These are phyloP conservation scores for Diaporthe amygdali DNA, from an alignment of 2,329 filamentous ascomycete species.

Conservation along the genomic window DNA sequence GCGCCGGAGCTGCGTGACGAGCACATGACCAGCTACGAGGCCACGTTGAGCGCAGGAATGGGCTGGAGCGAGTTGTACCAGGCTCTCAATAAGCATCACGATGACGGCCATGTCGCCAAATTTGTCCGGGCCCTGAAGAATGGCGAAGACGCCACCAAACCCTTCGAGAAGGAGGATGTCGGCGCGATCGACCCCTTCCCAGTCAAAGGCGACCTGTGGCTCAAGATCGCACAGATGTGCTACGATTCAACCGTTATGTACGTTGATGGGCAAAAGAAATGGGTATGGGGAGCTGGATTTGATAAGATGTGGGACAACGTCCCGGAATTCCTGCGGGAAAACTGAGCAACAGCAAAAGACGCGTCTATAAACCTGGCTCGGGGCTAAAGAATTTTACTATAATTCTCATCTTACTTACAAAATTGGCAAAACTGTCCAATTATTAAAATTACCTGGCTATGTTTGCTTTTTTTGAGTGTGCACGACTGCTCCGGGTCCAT, in stretches of 20 bases:
- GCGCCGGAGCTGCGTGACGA: conserved; percentile 42
- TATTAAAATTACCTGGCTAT: no score
- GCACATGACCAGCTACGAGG: conserved; percentile 28
- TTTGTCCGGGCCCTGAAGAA: conserved; percentile 39
- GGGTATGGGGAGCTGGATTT: no score
- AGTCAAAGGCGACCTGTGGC: conserved; percentile 58
- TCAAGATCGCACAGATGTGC: background rate
- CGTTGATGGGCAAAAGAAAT: no score
- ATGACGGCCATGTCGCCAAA: conserved; percentile 42
- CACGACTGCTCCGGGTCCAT: no score
- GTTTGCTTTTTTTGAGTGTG: no score
- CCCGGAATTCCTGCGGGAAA: no score
- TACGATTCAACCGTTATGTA: background rate
- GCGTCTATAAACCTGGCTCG: no score
- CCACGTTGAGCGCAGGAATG: conserved; percentile 24
- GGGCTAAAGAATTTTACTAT: no score
- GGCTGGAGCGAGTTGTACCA: conserved; percentile 35
- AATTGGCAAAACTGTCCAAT: no score
- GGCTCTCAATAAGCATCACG: conserved; percentile 31
- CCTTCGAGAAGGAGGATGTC: conserved; percentile 26
- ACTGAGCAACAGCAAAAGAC: no score
- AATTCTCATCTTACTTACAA: no score
- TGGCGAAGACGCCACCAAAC: conserved; percentile 30
- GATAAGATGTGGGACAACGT: no score
- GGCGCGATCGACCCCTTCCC: conserved; percentile 55